Base-by-base conservation (phyloP, 805 yeast species). In the Isabelozyma heimii region DNA sequence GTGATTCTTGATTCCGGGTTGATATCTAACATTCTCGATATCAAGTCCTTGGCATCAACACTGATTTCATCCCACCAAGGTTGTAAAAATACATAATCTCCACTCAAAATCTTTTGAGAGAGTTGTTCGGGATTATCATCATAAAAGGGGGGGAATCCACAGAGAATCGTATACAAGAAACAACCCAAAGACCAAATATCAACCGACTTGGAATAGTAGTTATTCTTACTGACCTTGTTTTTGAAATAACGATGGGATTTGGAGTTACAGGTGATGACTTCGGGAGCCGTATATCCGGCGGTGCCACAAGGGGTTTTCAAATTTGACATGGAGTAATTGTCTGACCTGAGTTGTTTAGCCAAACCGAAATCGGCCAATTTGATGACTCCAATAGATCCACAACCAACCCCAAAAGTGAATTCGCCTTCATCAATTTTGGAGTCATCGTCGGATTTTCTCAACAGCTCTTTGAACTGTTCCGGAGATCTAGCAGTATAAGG, bases 51-150 rank as follows among this genome's bases (percentile, higher is more conserved):
- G 26, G 91, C 91, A 37, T 83, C 89, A 38, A 63, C 67, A 45
- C 85, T 77, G 35, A 88, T 85, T 62, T 88, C 95, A 66, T 87
- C 94, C 89, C 94, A 88, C 96, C 96, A 88, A 1, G 96, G 96
- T 50, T 79, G 70, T 46, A 88, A 70, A 62, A 87, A 88, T n/a
- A 81, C 79, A 65, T 79, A 88, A 48, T 87, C 84, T 35, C 94
- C 95, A 43, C 74, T 75, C 10, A 87, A 74, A 30, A 87, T 89
- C 62, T 87, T 88, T 47, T 77, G 76, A 4, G 91, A 83, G 42
- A 88, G 70, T 44, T 73, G 75, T 52, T 75, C 75, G 3, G 83
- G 76, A 58, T 86, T 85, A 52, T 84, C 87, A 56, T 89, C 92
- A 61, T 83, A 85, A 60, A 84, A 84, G 13, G 90, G 90, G 0